phyloP scores from a whole-genome alignment of 305 asterid genomes.

The Fraxinus albicans region DNA sequence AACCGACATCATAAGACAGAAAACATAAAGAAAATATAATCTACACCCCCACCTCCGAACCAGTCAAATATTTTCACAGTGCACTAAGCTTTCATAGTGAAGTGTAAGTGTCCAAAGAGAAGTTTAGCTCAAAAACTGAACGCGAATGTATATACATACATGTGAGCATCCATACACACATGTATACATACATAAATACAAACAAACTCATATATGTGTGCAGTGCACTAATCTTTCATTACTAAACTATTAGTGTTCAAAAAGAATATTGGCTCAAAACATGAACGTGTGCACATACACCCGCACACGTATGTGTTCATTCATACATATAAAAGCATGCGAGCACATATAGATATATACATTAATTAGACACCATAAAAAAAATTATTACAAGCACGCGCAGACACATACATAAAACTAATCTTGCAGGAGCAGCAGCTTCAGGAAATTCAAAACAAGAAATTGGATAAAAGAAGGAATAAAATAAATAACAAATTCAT shows the following conservation, averaged over 20 bases:
- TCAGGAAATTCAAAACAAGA: background rate
- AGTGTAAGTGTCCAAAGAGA: background rate
- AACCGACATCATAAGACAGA: background rate
- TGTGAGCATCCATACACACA: background rate
- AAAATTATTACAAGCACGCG: background rate
- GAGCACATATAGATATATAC: background rate
- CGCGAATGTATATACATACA: background rate
- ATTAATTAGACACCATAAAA: background rate
- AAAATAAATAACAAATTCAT: background rate
- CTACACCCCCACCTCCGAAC: background rate
- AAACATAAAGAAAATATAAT: background rate
- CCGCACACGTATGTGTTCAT: background rate
- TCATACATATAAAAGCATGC: background rate
- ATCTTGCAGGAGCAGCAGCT: background rate
- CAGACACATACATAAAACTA: background rate
- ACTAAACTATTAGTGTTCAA: background rate
- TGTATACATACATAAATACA: background rate
- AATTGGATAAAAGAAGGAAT: background rate
- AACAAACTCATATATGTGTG: background rate
- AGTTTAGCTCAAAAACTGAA: background rate
- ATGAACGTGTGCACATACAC: background rate
- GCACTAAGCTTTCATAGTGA: background rate
- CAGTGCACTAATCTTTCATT: background rate
- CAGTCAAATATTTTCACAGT: background rate
- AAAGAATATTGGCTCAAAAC: background rate